Evolutionary conservation across 2,329 filamentous ascomycete genomes (phyloP), one percentile per base, ranked within the genome.

Genomic region (Coniochaeta hoffmannii): DNA sequence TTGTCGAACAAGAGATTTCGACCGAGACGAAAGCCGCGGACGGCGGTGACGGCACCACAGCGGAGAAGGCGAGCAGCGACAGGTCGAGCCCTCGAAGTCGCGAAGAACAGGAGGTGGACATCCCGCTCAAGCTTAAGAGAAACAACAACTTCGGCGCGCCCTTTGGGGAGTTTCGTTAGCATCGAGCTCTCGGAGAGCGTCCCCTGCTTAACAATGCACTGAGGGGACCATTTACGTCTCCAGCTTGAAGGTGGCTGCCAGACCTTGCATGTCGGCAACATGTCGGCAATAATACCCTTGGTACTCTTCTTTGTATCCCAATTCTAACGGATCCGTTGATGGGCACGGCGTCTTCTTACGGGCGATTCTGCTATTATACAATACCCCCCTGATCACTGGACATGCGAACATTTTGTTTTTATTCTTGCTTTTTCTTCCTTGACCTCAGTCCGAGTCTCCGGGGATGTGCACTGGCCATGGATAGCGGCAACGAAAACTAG

Each of bases 61-160:
- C 41, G 7, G 63, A 56, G 1, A 61, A 60, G 46, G 55, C 58
- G 49, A 59, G 54, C 56, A 60, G 62, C 26, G 58, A 57, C 35
- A 68, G 68, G 24, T 56, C 55, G 46, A 62, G 60, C 53, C 52
- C 60, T 36, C 59, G 31, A 64, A 66, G 58, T 50, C 60, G 59
- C 31, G 67, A 69, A 31, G 63, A 61, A 4, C 62, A 70, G 15
- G 71, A 73, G 44, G 58, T 62, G n/a, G 75, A 78, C 24, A 69
- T 79, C 28, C 74, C 76, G 1, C 67, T 79, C 30, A 76, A 72
- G 61, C 64, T 79, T 38, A 76, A 68, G 61, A 69, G 64, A 26
- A 76, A 71, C 17, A 72, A 66, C 58, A 79, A 78, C 60, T 78
- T 78, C 63, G 76, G 76, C 12, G 71, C 73, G 19, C 75, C 75